A percentile compares a stretch with the other conserved stretches of the same genome.
These are phyloP conservation scores for Lyophyllum shimeji DNA, from an alignment of 768 basidiomycete genomes.

Conservation along the genomic window DNA sequence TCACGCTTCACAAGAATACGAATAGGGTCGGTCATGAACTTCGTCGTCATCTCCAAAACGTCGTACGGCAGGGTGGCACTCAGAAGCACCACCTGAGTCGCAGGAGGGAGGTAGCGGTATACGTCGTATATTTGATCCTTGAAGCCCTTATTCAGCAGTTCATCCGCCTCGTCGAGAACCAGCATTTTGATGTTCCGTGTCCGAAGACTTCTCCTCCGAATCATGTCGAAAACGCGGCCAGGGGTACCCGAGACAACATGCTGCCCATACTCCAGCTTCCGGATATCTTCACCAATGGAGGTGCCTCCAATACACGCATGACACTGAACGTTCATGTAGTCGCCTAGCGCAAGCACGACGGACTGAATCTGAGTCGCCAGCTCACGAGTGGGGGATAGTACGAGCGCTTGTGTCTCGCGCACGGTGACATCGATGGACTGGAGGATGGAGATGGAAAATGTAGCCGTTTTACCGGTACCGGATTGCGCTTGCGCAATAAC, in stretches of 20 bases:
- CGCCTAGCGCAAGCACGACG: constrained; percentile 92
- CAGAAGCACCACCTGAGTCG: constrained; percentile 94
- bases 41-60: constrained; percentile 98
- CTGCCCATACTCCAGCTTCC: constrained; percentile 95
- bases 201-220: constrained; percentile 87
- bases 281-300: constrained; percentile 95
- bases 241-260: constrained; percentile 98
- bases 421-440: constrained; percentile 96
- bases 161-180: constrained; percentile 93
- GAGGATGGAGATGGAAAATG: constrained; percentile 96
- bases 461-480: constrained; percentile 99
- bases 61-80: constrained; percentile 97
- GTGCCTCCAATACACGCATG: constrained; percentile 98
- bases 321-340: constrained; percentile 99
- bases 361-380: constrained; percentile 99
- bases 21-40: constrained; percentile 99
- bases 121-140: constrained; percentile 99
- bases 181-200: constrained; percentile 99
- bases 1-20: constrained; percentile 99
- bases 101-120: constrained; percentile 94
- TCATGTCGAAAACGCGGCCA: constrained; percentile 99
- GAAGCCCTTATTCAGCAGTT: constrained; percentile 96
- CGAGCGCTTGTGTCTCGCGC: constrained; percentile 93
- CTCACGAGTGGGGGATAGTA: constrained; percentile 97
- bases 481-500: constrained; percentile 99